A percentile compares a stretch with the other conserved stretches of the same genome.
Evolutionary conservation across 1,139 yeast genomes (phyloP).

Genomic region (Yamadazyma triangularis): DNA sequence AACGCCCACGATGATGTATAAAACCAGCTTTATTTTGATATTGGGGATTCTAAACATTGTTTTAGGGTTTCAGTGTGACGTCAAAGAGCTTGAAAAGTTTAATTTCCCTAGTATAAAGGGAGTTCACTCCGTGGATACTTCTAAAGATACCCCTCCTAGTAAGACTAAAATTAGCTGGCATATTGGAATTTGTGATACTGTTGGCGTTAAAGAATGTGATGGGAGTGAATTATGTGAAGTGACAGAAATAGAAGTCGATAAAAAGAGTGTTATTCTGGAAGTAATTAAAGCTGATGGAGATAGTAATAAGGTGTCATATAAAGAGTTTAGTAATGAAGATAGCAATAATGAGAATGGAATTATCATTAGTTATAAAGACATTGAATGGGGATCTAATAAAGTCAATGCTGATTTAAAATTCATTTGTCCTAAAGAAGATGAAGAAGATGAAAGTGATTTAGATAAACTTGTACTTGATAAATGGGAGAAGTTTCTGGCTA

Average conservation of each 20-base stretch:
- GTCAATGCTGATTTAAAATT: constrained; percentile 51
- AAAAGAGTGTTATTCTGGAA: constrained; percentile 42
- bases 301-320: constrained; percentile 22
- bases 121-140: constrained; percentile 30
- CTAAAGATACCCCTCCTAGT: constrained; percentile 74
- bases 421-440: constrained; percentile 42
- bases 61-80: constrained; percentile 38
- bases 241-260: constrained; percentile 46
- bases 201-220: constrained; percentile 46
- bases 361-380: constrained; percentile 44
- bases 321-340: constrained; percentile 15
- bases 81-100: constrained; percentile 33
- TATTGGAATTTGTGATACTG: constrained; percentile 62
- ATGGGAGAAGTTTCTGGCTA: constrained; percentile 30
- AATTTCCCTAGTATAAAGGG: constrained; percentile 49
- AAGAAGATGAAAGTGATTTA: constrained; percentile 33
- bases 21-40: constrained; percentile 1
- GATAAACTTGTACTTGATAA: constrained; percentile 21
- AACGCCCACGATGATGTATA: no score
- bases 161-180: constrained; percentile 60
- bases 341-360: constrained; percentile 40
- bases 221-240: constrained; percentile 71
- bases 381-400: constrained; percentile 66
- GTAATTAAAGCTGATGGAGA: constrained; percentile 46
- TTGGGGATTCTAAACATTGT: no score